Percentiles rank a stretch among this genome's conserved stretches.
phyloP scores from a whole-genome alignment of 2,329 filamentous ascomycete species.

The Colletotrichum incanum region DNA sequence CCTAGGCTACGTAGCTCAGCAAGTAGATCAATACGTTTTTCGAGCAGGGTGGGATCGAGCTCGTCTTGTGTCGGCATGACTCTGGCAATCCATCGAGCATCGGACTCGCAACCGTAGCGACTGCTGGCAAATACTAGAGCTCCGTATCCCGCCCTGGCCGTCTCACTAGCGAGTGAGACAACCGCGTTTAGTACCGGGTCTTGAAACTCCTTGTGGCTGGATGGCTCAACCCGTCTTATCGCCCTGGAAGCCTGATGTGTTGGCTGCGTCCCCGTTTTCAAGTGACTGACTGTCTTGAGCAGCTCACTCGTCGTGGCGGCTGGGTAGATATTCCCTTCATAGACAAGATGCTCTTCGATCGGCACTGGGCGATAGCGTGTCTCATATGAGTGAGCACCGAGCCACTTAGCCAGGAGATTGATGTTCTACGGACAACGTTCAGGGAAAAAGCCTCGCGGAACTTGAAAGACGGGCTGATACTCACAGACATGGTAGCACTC shows the following conservation, averaged over 20 bases:
- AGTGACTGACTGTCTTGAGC: conserved; percentile 70
- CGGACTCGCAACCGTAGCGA: conserved; percentile 76
- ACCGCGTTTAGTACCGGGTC: conserved; percentile 80
- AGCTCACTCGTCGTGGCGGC: conserved; percentile 72
- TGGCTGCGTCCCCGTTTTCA: conserved; percentile 56
- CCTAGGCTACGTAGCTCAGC: conserved; percentile 76
- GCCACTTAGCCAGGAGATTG: conserved; percentile 78
- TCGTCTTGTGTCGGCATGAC: conserved; percentile 71
- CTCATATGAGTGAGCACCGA: conserved; percentile 79
- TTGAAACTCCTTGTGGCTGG: conserved; percentile 72
- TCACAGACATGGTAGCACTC: conserved; percentile 83
- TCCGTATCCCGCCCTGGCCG: conserved; percentile 77
- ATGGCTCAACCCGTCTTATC: conserved; percentile 67
- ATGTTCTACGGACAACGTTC: conserved; percentile 70
- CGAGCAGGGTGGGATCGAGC: conserved; percentile 64
- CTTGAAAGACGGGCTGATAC: conserved; percentile 45
- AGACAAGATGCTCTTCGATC: conserved; percentile 82
- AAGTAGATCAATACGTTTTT: conserved; percentile 75
- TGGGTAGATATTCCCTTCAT: conserved; percentile 77
- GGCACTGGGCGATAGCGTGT: conserved; percentile 83
- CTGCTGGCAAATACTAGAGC: conserved; percentile 83
- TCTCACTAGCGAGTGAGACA: conserved; percentile 79
- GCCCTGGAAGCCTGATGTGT: conserved; percentile 56
- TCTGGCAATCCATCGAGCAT: conserved; percentile 78
- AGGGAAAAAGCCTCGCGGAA: not conserved